phyloP scores from a whole-genome alignment of 2,329 filamentous ascomycete genomes.

The Dactylellina cionopaga region DNA sequence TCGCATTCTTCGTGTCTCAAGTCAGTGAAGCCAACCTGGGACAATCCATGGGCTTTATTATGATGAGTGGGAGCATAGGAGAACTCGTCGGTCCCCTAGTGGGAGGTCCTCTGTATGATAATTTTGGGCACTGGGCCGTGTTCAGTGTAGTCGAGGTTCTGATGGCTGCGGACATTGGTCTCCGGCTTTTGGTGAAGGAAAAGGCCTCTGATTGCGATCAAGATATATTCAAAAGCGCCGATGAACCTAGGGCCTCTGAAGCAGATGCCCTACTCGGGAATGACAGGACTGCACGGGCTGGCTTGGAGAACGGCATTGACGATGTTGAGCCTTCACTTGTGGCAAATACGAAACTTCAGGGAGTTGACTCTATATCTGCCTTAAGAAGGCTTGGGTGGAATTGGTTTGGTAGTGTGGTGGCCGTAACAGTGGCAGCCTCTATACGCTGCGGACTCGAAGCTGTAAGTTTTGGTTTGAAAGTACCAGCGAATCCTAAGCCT shows the following conservation, averaged over 20 bases:
- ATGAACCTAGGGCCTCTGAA: not conserved
- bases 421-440: not conserved
- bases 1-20: not conserved
- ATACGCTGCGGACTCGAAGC: not conserved
- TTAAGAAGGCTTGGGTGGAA: not conserved
- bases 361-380: not conserved
- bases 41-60: not conserved
- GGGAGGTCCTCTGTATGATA: slow-evolving; percentile 2
- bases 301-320: too few species aligned
- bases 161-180: not conserved
- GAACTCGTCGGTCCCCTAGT: not conserved
- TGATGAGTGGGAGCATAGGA: not conserved
- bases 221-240: too few species aligned
- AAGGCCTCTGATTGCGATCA: not conserved
- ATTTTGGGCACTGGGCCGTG: not conserved
- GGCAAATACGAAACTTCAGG: too few species aligned
- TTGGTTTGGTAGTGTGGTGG: not conserved
- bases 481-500: too few species aligned
- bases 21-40: not conserved
- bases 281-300: not conserved
- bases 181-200: not conserved
- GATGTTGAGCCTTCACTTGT: too few species aligned
- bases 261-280: not conserved
- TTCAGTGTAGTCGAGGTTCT: not conserved
- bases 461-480: too few species aligned